These are phyloP conservation scores for Aspergillus panamensis DNA, from an alignment of 495 filamentous ascomycete species.

Conservation along the genomic window DNA sequence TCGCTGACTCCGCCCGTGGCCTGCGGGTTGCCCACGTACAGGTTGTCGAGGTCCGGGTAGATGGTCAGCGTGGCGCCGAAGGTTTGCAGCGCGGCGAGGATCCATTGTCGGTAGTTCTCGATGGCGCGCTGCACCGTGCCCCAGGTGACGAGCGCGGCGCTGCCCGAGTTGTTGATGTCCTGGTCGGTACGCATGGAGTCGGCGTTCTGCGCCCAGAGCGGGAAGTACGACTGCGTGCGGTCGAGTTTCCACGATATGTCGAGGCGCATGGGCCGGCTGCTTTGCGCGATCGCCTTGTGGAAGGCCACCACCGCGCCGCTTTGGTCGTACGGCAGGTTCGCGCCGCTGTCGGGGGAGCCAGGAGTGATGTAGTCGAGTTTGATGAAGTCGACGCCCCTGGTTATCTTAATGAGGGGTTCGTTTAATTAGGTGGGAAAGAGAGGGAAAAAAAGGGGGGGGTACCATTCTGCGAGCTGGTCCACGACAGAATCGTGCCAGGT, in stretches of 20 bases:
- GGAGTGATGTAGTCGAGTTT: conserved; percentile 2
- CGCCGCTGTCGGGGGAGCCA: background rate
- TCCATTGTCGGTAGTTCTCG: background rate
- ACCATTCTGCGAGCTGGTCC: background rate
- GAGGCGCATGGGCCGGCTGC: background rate
- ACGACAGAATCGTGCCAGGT: background rate
- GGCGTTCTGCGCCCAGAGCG: background rate
- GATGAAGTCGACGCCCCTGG: background rate
- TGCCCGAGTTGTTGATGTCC: background rate
- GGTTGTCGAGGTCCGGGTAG: background rate
- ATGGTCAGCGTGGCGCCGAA: background rate
- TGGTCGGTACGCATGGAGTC: background rate
- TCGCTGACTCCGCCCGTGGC: background rate
- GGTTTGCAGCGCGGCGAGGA: background rate
- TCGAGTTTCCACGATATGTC: background rate
- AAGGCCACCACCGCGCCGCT: background rate
- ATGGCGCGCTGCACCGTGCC: background rate
- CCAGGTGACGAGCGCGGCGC: background rate
- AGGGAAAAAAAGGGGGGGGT: background rate
- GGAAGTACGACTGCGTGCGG: background rate
- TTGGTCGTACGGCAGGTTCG: background rate
- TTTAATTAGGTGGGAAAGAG: too few relatives aligned
- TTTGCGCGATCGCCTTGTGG: background rate
- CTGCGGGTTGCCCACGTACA: background rate
- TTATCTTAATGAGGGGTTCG: background rate